phyloP scores from a whole-genome alignment of 495 filamentous ascomycete species.

The Cairneyella variabilis region DNA sequence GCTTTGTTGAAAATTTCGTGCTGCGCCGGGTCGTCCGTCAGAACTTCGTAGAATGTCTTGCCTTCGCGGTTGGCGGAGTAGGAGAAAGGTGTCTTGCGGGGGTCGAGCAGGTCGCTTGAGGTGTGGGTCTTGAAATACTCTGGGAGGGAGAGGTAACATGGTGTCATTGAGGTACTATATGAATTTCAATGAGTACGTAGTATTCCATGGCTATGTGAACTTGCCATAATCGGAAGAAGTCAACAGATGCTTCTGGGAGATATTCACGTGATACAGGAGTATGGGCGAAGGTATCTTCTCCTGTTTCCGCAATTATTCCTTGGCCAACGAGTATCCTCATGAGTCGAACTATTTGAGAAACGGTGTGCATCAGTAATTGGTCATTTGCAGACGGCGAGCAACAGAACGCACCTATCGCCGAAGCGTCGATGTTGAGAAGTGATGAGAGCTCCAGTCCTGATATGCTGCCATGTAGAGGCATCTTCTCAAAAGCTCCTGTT shows the following conservation, averaged over 20 bases:
- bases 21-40: background rate
- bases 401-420: conserved; percentile 1
- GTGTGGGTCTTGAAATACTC: conserved; percentile 1
- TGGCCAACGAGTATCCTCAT: conserved; percentile 10
- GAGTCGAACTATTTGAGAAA: background rate
- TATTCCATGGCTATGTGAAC: too few relatives aligned
- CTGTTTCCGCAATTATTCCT: background rate
- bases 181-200: too few relatives aligned
- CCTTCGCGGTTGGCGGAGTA: background rate
- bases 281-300: conserved; percentile 12
- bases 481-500: conserved; percentile 13
- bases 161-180: background rate
- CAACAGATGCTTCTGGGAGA: background rate
- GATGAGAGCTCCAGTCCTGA: conserved; percentile 4
- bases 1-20: background rate
- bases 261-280: conserved; percentile 12
- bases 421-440: background rate
- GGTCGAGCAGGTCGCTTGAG: background rate
- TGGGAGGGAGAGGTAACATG: background rate
- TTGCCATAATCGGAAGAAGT: conserved; percentile 9
- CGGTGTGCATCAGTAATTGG: too few relatives aligned
- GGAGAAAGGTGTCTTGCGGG: conserved; percentile 6
- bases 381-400: background rate
- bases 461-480: conserved; percentile 7
- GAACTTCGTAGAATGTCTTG: conserved; percentile 5